phyloP scores from a whole-genome alignment of 2,329 filamentous ascomycete species.

The Botryotinia globosa region DNA sequence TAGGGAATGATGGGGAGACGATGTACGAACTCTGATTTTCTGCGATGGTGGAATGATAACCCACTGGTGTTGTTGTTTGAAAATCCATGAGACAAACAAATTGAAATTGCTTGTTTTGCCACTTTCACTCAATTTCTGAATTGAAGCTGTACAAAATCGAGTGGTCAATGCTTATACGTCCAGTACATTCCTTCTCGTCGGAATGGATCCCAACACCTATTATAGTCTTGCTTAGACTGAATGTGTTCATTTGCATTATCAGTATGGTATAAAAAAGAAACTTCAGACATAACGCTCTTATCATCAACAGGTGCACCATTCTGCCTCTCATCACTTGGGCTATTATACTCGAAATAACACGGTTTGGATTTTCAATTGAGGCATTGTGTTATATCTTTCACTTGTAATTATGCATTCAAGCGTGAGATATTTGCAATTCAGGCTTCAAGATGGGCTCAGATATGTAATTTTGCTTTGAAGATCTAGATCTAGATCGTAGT shows the following conservation, averaged over 20 bases:
- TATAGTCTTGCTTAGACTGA: neutral
- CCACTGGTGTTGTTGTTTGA: neutral
- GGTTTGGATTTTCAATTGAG: neutral
- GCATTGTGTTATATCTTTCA: neutral
- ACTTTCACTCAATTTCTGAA: rapidly evolving
- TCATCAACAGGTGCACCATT: neutral
- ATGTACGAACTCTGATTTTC: too few species aligned
- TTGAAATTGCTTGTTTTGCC: neutral
- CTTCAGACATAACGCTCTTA: neutral
- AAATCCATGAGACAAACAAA: neutral
- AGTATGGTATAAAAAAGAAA: neutral
- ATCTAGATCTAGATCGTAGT: neutral
- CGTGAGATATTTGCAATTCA: neutral
- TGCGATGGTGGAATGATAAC: too few species aligned
- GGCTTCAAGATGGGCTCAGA: neutral
- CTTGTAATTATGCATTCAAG: neutral
- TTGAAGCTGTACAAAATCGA: neutral
- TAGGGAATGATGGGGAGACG: neutral
- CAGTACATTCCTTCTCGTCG: neutral
- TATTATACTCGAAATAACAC: neutral
- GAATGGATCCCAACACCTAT: neutral
- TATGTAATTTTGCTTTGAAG: neutral
- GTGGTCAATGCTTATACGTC: neutral
- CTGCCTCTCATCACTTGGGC: neutral
- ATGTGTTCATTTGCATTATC: neutral